Evolutionary conservation across 805 yeast species (phyloP), one percentile per base, ranked within the genome.

Genomic region (Yarrowia sp.): DNA sequence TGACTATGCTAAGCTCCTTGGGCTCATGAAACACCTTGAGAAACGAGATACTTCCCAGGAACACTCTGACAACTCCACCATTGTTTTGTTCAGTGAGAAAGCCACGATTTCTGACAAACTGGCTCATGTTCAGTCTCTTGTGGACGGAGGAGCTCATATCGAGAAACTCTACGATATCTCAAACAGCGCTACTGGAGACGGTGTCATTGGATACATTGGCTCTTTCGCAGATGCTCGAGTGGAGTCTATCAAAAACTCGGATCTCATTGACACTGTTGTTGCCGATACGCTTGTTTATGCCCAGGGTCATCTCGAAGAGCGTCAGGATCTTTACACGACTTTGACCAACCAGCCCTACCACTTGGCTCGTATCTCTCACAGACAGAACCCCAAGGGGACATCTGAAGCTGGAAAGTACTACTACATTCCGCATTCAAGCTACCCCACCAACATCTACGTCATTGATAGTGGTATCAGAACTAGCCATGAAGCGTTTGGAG

Each of bases 401-500:
- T 14, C 59, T 4, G 19, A 53, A 10, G 59, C 45, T 5, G 43
- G 19, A 10, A 40, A 53, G 45, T 53, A 53, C 45, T 3, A 8
- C 8, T 53, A 53, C 45, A 19, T 38, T 8, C 59, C 11, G 8
- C 7, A 53, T 12, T 38, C 59, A 14, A 38, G 32, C 35, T 38
- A 10, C 32, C 43, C 43, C 4, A 53, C 59, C 45, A 53, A 84
- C 69, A 94, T 87, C 0, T 92, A 92, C 76, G 84, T 92, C 53
- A 81, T 91, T 68, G 97, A 92, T 77, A 89, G 97, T 5, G 97
- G 98, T 15, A 86, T 81, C 68, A 74, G 78, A 64, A 70, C 73
- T 36, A 77, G 75, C 19, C 63, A 69, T 12, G 55, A 65, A 11
- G 85, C 83, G 41, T 81, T 84, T 63, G 77, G 76, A 1, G 77